A percentile compares a stretch with the other conserved stretches of the same genome.
Evolutionary conservation across 2,329 filamentous ascomycete species (phyloP).

Genomic region (Fusarium anguioides): DNA sequence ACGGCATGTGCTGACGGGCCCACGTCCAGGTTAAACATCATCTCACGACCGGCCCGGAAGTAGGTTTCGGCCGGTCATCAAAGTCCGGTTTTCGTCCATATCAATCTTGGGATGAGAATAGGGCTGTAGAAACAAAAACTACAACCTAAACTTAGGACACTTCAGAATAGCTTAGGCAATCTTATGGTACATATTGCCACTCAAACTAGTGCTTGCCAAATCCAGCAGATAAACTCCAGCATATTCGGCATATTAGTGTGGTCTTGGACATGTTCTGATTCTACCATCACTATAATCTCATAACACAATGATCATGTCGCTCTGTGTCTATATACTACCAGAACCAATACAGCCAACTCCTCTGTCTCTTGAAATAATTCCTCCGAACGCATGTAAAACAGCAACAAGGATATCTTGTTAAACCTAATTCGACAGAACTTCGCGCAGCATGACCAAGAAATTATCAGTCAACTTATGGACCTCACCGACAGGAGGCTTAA

Average conservation of each 20-base stretch:
- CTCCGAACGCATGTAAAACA: slow-evolving; percentile 5
- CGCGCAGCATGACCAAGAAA: slow-evolving; percentile 84
- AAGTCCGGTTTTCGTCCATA: slow-evolving; percentile 29
- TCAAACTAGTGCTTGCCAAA: too few species aligned
- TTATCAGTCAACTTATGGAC: slow-evolving; percentile 82
- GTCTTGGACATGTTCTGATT: slow-evolving; percentile 4
- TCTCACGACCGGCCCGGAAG: slow-evolving; percentile 23
- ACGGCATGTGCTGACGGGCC: slow-evolving; percentile 37
- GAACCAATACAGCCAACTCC: slow-evolving; percentile 19
- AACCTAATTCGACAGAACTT: slow-evolving; percentile 78
- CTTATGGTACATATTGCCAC: too few species aligned
- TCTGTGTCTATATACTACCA: slow-evolving; percentile 6
- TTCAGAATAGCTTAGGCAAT: too few species aligned
- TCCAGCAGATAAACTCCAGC: neutral
- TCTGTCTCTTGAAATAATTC: neutral
- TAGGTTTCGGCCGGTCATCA: slow-evolving; percentile 28
- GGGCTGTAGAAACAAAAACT: too few species aligned
- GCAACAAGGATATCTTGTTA: slow-evolving; percentile 28
- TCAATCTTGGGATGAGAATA: too few species aligned
- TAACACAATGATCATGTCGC: neutral
- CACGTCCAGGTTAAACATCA: slow-evolving; percentile 5
- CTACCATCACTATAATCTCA: neutral
- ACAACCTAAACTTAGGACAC: too few species aligned
- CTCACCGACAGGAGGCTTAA: slow-evolving; percentile 82
- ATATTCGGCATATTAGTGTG: neutral